Evolutionary conservation across 108 stramenopile species (phyloP), one percentile per base, ranked within the genome.

Genomic region (Cyclotella sp.): DNA sequence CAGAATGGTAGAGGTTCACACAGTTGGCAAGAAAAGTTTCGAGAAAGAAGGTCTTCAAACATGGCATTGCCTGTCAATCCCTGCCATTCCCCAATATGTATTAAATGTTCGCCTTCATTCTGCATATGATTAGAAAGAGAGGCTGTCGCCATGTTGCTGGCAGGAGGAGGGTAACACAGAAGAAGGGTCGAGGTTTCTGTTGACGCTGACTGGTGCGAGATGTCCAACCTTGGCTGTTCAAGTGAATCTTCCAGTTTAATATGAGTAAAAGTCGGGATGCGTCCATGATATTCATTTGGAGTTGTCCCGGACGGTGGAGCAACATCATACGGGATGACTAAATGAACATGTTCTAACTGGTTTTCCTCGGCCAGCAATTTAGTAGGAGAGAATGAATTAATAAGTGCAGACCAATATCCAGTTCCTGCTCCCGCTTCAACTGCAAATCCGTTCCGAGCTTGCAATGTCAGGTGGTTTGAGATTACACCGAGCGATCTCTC

Each of bases 391-490:
- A 45, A 61, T 19, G 59, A 52, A 44, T 24, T 26, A 30, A 79
- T 43, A n/a, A 82, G 49, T 40, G 76, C 70, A 24, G 76, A 72
- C 71, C 72, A 77, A 53, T 82, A 82, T 26, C 81, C 81, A 59
- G 81, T 82, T 49, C 81, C 81, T 28, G 81, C 81, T 59, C 81
- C 81, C 42, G 72, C 76, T 70, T 82, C 81, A 24, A 79, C 53
- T 14, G 61, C 39, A 43, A 27, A 21, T 9, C 5, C 62, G 9
- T 45, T 39, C 19, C 24, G 42, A 24, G 51, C 19, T 47, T 52
- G 55, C 47, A 42, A 49, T 60, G 62, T 53, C 49, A 73, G 0
- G 46, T 46, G 64, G 24, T 26, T 65, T 14, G 30, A 40, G 26
- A 79, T 68, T 7, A 54, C 24, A 30, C 68, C 16, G 10, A 80